Percentiles rank a stretch among this genome's conserved stretches.
phyloP scores from a whole-genome alignment of 768 basidiomycete species.

The Strobilomyces confusus region DNA sequence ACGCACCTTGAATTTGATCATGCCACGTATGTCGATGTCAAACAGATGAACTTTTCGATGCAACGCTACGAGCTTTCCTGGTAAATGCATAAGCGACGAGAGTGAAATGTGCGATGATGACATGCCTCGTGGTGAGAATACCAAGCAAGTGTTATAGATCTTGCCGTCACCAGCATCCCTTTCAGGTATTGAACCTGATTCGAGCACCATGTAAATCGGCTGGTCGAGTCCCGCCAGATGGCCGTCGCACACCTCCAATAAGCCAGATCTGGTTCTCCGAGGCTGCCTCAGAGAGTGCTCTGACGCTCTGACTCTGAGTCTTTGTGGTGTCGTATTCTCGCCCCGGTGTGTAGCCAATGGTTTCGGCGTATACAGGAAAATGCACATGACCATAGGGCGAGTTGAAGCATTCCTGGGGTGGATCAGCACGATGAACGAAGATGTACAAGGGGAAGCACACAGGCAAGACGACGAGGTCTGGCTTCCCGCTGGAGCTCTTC shows the following conservation, averaged over 20 bases:
- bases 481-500: conserved; percentile 41
- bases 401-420: conserved; percentile 77
- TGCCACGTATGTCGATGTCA: conserved; percentile 94
- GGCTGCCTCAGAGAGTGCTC: conserved; percentile 76
- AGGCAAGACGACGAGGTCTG: conserved; percentile 81
- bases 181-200: conserved; percentile 91
- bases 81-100: background rate
- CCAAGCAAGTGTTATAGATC: conserved; percentile 90
- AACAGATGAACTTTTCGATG: conserved; percentile 97
- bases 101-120: background rate
- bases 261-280: conserved; percentile 80
- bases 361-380: conserved; percentile 83
- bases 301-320: conserved; percentile 71
- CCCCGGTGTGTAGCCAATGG: conserved; percentile 59
- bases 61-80: conserved; percentile 79
- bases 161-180: conserved; percentile 57
- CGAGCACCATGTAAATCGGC: background rate
- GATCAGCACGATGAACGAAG: background rate
- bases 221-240: background rate
- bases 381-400: conserved; percentile 77
- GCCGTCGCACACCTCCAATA: conserved; percentile 76
- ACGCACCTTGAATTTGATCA: conserved; percentile 80
- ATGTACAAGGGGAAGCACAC: conserved; percentile 33
- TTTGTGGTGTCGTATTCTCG: conserved; percentile 51
- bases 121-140: conserved; percentile 77